Evolutionary conservation across 2,329 filamentous ascomycete species (phyloP).

Genomic region (Escovopsis sp.): DNA sequence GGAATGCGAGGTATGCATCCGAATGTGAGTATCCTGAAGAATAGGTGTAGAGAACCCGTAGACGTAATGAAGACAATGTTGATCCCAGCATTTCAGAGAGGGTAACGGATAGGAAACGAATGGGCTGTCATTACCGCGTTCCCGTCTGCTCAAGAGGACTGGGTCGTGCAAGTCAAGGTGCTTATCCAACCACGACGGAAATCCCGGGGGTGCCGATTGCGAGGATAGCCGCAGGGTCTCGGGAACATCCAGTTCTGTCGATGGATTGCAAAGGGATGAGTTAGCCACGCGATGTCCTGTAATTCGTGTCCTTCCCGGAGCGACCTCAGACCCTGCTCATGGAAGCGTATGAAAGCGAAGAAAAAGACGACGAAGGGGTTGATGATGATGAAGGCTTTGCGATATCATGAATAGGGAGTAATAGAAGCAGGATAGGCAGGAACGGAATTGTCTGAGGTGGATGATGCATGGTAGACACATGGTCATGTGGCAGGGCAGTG

Average conservation of each 20-base stretch:
- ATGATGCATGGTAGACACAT: not conserved
- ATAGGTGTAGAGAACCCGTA: constrained; percentile 38
- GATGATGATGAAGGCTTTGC: not conserved
- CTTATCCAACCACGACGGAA: constrained; percentile 36
- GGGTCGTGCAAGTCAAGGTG: constrained; percentile 36
- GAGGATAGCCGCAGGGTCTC: constrained; percentile 16
- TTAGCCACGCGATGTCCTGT: not conserved
- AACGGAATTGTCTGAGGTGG: constrained; percentile 2
- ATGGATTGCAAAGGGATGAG: constrained; percentile 1
- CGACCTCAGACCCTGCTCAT: not conserved
- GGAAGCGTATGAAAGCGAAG: not conserved
- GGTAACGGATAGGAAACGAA: constrained; percentile 6
- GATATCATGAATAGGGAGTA: not conserved
- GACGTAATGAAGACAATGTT: constrained; percentile 41
- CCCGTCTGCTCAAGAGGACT: constrained; percentile 20
- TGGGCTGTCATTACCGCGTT: constrained; percentile 1
- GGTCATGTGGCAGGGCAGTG: not conserved
- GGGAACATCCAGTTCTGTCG: constrained; percentile 17
- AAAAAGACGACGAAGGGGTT: not conserved
- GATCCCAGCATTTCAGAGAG: constrained; percentile 39
- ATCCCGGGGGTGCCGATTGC: constrained; percentile 29
- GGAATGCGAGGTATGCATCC: constrained; percentile 25
- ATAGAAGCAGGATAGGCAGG: constrained; percentile 3
- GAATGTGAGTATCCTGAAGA: constrained; percentile 37
- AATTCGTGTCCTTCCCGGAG: not conserved